phyloP scores from a whole-genome alignment of 176 grass and related monocot genomes.

The Echinochloa phyllopogon region DNA sequence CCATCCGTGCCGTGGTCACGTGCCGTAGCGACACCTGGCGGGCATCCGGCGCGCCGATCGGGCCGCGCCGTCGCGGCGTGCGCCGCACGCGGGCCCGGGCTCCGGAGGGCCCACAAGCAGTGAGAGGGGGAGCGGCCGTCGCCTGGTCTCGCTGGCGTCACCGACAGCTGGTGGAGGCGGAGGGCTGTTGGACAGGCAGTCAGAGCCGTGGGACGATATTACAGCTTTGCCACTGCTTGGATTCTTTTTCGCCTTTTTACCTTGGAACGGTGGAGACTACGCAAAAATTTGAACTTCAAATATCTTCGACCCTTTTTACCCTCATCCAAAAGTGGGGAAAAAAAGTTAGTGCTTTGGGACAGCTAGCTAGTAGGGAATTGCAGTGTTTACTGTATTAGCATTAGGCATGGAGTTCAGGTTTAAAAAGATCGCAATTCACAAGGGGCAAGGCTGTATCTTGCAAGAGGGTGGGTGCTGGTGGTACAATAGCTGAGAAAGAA shows the following conservation, averaged over 20 bases:
- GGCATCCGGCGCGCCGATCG: constrained; percentile 14
- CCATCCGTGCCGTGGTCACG: constrained; percentile 7
- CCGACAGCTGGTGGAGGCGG: constrained; percentile 38
- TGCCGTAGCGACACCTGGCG: constrained; percentile 35
- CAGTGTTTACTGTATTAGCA: background rate
- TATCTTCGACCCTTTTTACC: background rate
- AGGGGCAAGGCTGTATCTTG: no score
- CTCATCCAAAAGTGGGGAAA: background rate
- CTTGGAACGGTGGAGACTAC: background rate
- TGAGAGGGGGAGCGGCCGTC: background rate
- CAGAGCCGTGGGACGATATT: constrained; percentile 30
- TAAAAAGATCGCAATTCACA: background rate
- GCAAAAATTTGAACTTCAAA: constrained; percentile 16
- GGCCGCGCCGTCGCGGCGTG: background rate
- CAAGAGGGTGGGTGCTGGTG: background rate
- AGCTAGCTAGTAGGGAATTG: background rate
- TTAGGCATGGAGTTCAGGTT: background rate
- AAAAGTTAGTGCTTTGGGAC: background rate
- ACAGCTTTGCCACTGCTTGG: constrained; percentile 42
- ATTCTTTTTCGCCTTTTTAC: background rate
- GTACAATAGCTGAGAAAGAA: background rate
- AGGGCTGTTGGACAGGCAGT: constrained; percentile 1
- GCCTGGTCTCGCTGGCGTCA: constrained; percentile 28
- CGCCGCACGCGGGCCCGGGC: background rate
- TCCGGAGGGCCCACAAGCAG: background rate